Conservation (phyloP, 768 basidiomycete genomes). For the Boletus edulis region DNA sequence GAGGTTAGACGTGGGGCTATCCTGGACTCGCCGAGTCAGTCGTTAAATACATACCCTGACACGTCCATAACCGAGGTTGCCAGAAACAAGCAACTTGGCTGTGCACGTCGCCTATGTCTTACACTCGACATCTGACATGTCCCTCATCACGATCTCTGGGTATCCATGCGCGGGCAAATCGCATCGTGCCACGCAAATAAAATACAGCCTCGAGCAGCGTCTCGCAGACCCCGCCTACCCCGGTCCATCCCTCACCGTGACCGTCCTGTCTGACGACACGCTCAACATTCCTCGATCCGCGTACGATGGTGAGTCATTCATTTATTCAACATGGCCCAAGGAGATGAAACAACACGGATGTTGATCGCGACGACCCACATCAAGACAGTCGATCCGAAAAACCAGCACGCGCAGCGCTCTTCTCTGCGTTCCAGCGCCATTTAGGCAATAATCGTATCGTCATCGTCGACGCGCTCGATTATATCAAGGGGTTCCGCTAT, state of each 20-base stretch:
- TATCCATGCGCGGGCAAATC: slow-evolving; percentile 90
- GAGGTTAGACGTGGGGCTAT: too few relatives aligned
- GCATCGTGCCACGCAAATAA: slow-evolving; percentile 63
- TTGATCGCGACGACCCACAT: too few relatives aligned
- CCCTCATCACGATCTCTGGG: slow-evolving; percentile 87
- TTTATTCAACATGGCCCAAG: not conserved
- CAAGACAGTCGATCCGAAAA: slow-evolving; percentile 78
- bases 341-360: too few relatives aligned
- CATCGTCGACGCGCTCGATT: slow-evolving; percentile 89
- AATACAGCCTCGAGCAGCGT: slow-evolving; percentile 49
- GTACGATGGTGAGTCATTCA: slow-evolving; percentile 63
- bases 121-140: slow-evolving; percentile 35
- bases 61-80: too few relatives aligned
- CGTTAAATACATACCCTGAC: too few relatives aligned
- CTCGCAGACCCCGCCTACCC: slow-evolving; percentile 48
- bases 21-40: too few relatives aligned
- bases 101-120: too few relatives aligned
- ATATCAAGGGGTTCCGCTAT: slow-evolving; percentile 98
- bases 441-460: slow-evolving; percentile 73
- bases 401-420: slow-evolving; percentile 78
- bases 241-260: slow-evolving; percentile 47
- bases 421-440: slow-evolving; percentile 77
- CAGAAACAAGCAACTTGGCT: too few relatives aligned
- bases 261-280: slow-evolving; percentile 69
- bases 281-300: slow-evolving; percentile 61